Evolutionary conservation across 805 yeast genomes (phyloP), one percentile per base, ranked within the genome.

Genomic region (Saccharomycopsis schoenii): DNA sequence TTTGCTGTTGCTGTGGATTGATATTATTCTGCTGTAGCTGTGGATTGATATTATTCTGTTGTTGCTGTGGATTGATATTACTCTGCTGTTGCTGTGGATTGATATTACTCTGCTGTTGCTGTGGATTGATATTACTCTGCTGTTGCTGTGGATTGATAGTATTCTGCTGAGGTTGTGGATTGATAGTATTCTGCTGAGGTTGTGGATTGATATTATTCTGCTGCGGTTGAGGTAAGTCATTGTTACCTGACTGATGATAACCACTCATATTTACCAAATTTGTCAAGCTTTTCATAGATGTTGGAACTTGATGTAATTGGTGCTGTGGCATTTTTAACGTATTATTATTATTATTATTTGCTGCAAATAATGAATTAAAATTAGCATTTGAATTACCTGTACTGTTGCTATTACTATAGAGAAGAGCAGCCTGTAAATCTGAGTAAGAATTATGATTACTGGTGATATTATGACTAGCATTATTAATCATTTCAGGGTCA

Each of bases 401-500:
- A 24, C 36, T 47, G 6, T 47, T 25, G 21, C 21, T 47, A 21
- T 47, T 47, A 47, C 14, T 47, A 14, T 56, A 70, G 66, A 41
- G 76, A 65, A 11, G 77, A 59, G 52, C n/a, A 21, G 52, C 21
- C 66, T 34, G 19, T 29, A 58, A 37, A 55, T 40, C 12, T 19
- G 56, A 36, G 59, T 37, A 40, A 57, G 55, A 55, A 40, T 11
- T 51, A 54, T 29, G 47, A 56, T 19, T 29, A 56, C 60, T 47
- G 54, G 62, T 15, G 34, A 47, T 21, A 21, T 47, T 47, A 24
- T 47, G 63, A 17, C 63, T 65, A 36, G 65, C 72, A 60, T 77
- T 77, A 66, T 77, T 80, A 11, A 83, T 84, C 68, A 85, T 74
- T 58, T 84, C 88, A 0, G 92, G 88, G 69, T 91, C 97, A 67